These are phyloP conservation scores for Geoglossum glabrum DNA, from an alignment of 495 filamentous ascomycete genomes.

Conservation along the genomic window DNA sequence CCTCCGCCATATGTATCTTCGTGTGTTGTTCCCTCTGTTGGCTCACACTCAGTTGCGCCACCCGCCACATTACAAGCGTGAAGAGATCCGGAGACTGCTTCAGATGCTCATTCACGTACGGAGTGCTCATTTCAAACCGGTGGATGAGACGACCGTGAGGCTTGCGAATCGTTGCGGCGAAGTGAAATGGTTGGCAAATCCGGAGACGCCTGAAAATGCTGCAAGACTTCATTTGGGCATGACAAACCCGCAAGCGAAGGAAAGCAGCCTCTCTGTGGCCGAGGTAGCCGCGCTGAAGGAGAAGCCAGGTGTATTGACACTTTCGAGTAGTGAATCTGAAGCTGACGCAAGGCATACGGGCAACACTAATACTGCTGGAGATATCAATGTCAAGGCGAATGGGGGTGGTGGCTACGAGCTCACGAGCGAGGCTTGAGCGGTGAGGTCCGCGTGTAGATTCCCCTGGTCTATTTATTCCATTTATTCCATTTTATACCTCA, in stretches of 20 bases:
- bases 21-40: conserved; percentile 77
- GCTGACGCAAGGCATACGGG: neutral
- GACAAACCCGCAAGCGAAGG: conserved; percentile 11
- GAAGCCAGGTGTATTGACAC: conserved; percentile 70
- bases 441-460: neutral
- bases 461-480: neutral
- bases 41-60: conserved; percentile 74
- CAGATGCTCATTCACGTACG: conserved; percentile 35
- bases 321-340: conserved; percentile 12
- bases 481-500: neutral
- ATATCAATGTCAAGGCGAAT: neutral
- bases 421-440: neutral
- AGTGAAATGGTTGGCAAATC: conserved; percentile 57
- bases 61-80: conserved; percentile 75
- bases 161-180: conserved; percentile 63
- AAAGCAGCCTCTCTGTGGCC: conserved; percentile 28
- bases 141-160: conserved; percentile 72
- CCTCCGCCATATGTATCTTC: conserved; percentile 90
- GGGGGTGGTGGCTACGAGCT: neutral
- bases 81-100: conserved; percentile 62
- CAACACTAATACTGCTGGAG: neutral
- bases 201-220: conserved; percentile 20
- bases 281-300: conserved; percentile 63
- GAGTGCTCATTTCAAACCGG: conserved; percentile 70
- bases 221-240: conserved; percentile 13